Percentiles rank a stretch among this genome's conserved stretches.
phyloP scores from a whole-genome alignment of 106 monocot genomes.

The Allium sativum region DNA sequence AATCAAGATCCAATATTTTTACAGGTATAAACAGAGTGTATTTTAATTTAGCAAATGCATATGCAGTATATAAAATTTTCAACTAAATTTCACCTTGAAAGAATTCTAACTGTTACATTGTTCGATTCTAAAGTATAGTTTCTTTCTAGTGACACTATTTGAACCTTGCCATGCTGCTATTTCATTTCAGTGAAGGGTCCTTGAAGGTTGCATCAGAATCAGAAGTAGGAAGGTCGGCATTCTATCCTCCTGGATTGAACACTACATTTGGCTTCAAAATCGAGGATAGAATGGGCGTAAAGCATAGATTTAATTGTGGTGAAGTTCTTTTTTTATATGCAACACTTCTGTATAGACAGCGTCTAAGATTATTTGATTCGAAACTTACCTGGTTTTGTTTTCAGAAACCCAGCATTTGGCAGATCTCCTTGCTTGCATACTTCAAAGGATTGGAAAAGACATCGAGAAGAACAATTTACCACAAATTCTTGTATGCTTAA shows the following conservation, averaged over 20 bases:
- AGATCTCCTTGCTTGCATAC: conserved; percentile 61
- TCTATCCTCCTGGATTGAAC: conserved; percentile 26
- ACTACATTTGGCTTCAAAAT: conserved; percentile 70
- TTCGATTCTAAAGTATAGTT: no score
- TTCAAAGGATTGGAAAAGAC: conserved; percentile 68
- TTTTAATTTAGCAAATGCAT: no score
- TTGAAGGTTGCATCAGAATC: conserved; percentile 48
- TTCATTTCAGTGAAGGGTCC: conserved; percentile 51
- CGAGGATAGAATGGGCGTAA: conserved; percentile 64
- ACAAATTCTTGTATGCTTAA: conserved; percentile 57
- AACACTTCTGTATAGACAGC: no score
- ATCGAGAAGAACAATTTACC: conserved; percentile 67
- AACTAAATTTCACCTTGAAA: no score
- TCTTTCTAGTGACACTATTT: no score
- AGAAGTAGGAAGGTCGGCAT: conserved; percentile 25
- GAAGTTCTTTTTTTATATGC: background rate
- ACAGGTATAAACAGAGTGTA: no score
- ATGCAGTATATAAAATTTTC: no score
- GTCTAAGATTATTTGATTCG: no score
- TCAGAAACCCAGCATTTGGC: conserved; percentile 67
- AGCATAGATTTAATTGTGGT: conserved; percentile 95
- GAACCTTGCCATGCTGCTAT: background rate
- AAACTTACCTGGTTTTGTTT: background rate
- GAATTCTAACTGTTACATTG: no score
- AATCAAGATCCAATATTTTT: no score